Percentiles rank a stretch among this genome's conserved stretches.
Evolutionary conservation across 2,329 filamentous ascomycete genomes (phyloP).

Genomic region (Penicillium sp.): DNA sequence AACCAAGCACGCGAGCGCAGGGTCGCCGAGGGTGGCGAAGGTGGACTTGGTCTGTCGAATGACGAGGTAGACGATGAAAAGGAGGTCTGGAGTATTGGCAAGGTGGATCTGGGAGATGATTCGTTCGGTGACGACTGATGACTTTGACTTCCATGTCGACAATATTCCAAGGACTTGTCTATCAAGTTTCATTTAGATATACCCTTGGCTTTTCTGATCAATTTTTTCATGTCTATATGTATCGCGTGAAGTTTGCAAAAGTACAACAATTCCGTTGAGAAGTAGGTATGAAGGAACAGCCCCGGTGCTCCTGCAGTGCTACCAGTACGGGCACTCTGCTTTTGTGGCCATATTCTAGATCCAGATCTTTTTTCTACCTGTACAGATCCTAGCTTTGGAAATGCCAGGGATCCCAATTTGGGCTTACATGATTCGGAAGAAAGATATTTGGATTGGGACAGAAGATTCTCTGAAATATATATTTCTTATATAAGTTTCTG

Average conservation of each 20-base stretch:
- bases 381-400: too few relatives aligned
- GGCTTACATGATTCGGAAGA: too few relatives aligned
- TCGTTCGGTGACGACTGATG: slow-evolving; percentile 19
- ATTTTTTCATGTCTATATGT: slow-evolving; percentile 10
- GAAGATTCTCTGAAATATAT: too few relatives aligned
- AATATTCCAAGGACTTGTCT: slow-evolving; percentile 18
- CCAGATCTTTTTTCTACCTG: too few relatives aligned
- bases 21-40: slow-evolving; percentile 84
- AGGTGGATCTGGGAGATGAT: slow-evolving; percentile 69
- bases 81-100: slow-evolving; percentile 93
- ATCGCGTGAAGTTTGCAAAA: slow-evolving; percentile 14
- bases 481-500: too few relatives aligned
- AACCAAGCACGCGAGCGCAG: slow-evolving; percentile 79
- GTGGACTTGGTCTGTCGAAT: slow-evolving; percentile 76
- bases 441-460: too few relatives aligned
- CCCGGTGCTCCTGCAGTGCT: too few relatives aligned
- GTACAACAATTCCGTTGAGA: slow-evolving; percentile 6
- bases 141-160: slow-evolving; percentile 6
- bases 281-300: too few relatives aligned
- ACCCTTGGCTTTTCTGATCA: slow-evolving; percentile 14
- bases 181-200: slow-evolving; percentile 21
- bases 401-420: too few relatives aligned
- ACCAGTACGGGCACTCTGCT: too few relatives aligned
- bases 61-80: slow-evolving; percentile 92
- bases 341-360: too few relatives aligned